Conservation (phyloP, 306 rosid species). For the Potentilla sterilis region DNA sequence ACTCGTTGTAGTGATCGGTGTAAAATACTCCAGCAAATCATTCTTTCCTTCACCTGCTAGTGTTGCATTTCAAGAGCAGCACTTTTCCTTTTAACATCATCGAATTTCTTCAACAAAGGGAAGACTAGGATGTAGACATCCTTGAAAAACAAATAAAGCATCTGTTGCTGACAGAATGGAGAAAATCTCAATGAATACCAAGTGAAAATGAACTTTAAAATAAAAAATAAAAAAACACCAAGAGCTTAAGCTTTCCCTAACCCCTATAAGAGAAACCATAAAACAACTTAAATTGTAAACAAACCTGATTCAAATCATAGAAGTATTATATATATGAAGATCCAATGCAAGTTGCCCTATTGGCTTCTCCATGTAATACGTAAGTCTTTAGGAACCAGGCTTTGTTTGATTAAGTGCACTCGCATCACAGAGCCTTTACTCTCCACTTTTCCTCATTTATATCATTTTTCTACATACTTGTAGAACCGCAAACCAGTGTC, state of each 20-base stretch:
- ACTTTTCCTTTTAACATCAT: slow-evolving; percentile 73
- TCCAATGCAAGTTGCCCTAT: background rate
- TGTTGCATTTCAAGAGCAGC: slow-evolving; percentile 91
- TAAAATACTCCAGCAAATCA: slow-evolving; percentile 77
- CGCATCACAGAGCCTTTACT: background rate
- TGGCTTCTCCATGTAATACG: background rate
- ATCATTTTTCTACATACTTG: background rate
- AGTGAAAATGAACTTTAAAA: background rate
- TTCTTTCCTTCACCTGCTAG: slow-evolving; percentile 91
- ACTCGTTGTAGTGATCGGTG: slow-evolving; percentile 81
- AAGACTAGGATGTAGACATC: slow-evolving; percentile 14
- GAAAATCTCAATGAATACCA: slow-evolving; percentile 4
- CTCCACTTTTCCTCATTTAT: background rate
- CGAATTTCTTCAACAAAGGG: slow-evolving; percentile 59
- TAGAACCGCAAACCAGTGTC: background rate
- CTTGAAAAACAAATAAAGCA: background rate
- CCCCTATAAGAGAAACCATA: background rate
- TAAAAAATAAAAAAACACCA: background rate
- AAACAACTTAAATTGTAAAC: background rate
- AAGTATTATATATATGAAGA: background rate
- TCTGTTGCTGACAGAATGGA: background rate
- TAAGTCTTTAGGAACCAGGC: background rate
- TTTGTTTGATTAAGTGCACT: background rate
- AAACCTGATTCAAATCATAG: background rate
- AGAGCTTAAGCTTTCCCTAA: background rate